Percentiles rank a stretch among this genome's conserved stretches.
These are phyloP conservation scores for Ophiobolus disseminans DNA, from an alignment of 2,329 filamentous ascomycete species.

Conservation along the genomic window DNA sequence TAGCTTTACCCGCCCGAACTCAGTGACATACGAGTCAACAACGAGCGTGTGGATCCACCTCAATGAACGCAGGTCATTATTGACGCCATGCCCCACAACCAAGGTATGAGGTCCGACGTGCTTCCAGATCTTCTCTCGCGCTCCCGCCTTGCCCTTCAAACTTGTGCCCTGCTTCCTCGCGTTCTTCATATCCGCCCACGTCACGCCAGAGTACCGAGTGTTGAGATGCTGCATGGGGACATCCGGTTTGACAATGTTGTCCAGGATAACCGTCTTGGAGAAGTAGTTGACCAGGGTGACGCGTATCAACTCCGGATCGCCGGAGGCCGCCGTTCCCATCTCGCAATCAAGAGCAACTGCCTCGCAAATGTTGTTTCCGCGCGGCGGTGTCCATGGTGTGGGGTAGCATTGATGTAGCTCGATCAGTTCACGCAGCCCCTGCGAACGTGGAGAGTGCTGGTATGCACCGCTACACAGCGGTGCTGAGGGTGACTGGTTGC, in stretches of 20 bases:
- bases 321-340: constrained; percentile 57
- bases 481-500: constrained; percentile 8
- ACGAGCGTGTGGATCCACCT: constrained; percentile 58
- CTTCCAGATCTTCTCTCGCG: constrained; percentile 53
- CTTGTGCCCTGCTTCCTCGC: constrained; percentile 44
- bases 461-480: constrained; percentile 13
- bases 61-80: constrained; percentile 54
- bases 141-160: constrained; percentile 53
- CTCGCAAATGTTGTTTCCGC: constrained; percentile 3
- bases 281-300: constrained; percentile 60
- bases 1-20: constrained; percentile 11
- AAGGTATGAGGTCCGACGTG: constrained; percentile 58
- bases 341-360: constrained; percentile 62
- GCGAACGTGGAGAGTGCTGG: constrained; percentile 7
- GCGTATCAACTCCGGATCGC: constrained; percentile 61
- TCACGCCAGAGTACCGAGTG: constrained; percentile 60
- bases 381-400: constrained; percentile 6
- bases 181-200: constrained; percentile 46
- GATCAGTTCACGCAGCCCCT: constrained; percentile 13
- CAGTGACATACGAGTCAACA: constrained; percentile 54
- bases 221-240: constrained; percentile 58
- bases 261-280: constrained; percentile 56
- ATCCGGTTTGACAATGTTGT: constrained; percentile 59
- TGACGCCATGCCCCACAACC: constrained; percentile 57
- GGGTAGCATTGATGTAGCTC: constrained; percentile 14